Base-by-base conservation (phyloP, 192 early-diverging fungal genomes). In the Gigaspora rosea region DNA sequence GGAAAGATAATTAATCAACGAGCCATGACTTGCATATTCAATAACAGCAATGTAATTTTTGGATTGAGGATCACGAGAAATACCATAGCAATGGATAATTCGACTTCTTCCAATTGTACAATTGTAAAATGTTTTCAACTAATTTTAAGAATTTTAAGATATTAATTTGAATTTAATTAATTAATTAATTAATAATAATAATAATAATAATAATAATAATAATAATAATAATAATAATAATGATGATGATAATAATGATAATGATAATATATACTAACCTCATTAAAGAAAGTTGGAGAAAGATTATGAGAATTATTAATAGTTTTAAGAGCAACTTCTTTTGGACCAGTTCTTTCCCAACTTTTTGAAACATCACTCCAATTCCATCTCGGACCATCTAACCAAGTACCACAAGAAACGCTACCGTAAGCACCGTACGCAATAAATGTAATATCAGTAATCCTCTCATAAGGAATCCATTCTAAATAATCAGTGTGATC, bases 21-120 rank as follows among this genome's bases (percentile, higher is more conserved):
- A 71, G 8, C 41, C 51, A 13, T 54, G 20, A 51, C 20, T 27
- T 12, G 49, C 49, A 54, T 56, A 54, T 18, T 56, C 33, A 22
- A 71, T 71, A 15, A 71, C 70, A 5, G 52, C 18, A 16, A 71
- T 71, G 32, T 54, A 71, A 33, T 51, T n/a, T 36, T 56, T 56
- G 32, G 70, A 54, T 27, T 20, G 15, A 8, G 70, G 70, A 54
- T 71, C 70, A 36, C 70, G 49, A 6, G 70, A 41, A 71, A 71
- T 36, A 9, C 70, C 70, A 56, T 41, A 56, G 6, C 51, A 56
- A 56, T 51, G 70, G 18, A 71, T 9, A 10, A 51, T 35, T 32
- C 12, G 51, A 7, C 3, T 36, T 1, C 46, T 35, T 20, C 15
- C n/a, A 15, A 46, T 36, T 10, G 59, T 9, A 61, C 22, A 22